A percentile compares a stretch with the other conserved stretches of the same genome.
Evolutionary conservation across 768 basidiomycete species (phyloP).

Genomic region (Calocybe gangraenosa): DNA sequence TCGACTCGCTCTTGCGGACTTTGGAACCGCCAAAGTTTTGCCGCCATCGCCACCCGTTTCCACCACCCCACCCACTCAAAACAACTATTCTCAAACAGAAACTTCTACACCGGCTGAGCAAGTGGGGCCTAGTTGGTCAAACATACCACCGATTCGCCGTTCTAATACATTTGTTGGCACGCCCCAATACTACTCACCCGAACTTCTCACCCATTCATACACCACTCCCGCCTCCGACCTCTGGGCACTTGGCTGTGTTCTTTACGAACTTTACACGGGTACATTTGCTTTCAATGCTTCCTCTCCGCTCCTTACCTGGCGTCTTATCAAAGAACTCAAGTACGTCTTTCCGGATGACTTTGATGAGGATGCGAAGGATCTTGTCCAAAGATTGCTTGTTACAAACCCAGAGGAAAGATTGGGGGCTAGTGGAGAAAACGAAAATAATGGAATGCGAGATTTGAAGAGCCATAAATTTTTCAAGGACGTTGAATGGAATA

Average conservation of each 20-base stretch:
- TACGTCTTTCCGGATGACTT: constrained; percentile 87
- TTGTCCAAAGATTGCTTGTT: constrained; percentile 77
- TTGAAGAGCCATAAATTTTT: constrained; percentile 62
- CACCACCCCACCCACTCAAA: neutral
- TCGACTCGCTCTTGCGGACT: constrained; percentile 94
- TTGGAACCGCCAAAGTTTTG: constrained; percentile 85
- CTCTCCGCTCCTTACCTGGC: constrained; percentile 92
- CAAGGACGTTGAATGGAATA: constrained; percentile 51
- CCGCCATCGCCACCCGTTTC: constrained; percentile 27
- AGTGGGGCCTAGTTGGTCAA: neutral
- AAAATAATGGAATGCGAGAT: constrained; percentile 35
- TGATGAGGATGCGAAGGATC: constrained; percentile 74
- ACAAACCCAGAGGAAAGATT: constrained; percentile 53
- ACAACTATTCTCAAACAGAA: neutral
- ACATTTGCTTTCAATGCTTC: constrained; percentile 87
- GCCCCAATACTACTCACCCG: constrained; percentile 86
- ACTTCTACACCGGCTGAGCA: constrained; percentile 20
- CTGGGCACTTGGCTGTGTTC: constrained; percentile 93
- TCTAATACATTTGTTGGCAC: constrained; percentile 79
- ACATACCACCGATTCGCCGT: constrained; percentile 29
- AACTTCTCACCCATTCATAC: constrained; percentile 70
- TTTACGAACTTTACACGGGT: constrained; percentile 91
- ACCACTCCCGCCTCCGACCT: constrained; percentile 57
- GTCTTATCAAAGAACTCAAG: constrained; percentile 86
- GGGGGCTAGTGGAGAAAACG: constrained; percentile 46